Conservation (phyloP, 2,329 filamentous ascomycete genomes). For the Aspergillus cejpii region DNA sequence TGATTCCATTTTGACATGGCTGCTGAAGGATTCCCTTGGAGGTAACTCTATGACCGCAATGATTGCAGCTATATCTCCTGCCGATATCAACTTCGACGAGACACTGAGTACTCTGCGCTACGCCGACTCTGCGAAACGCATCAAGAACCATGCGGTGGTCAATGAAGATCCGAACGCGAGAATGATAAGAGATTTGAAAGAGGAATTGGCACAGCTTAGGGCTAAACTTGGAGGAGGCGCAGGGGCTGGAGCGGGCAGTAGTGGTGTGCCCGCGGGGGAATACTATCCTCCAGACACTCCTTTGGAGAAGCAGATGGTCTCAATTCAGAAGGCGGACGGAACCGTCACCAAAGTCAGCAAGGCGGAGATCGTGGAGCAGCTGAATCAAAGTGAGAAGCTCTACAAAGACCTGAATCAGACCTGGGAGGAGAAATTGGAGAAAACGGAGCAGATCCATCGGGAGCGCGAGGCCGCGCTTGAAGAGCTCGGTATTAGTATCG, state of each 20-base stretch:
- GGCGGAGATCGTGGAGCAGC: constrained; percentile 92
- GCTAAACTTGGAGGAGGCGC: constrained; percentile 67
- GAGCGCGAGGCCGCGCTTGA: constrained; percentile 91
- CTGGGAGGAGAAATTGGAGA: constrained; percentile 92
- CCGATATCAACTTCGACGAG: constrained; percentile 98
- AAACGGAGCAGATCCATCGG: constrained; percentile 96
- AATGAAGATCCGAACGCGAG: constrained; percentile 98
- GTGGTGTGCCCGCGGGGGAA: constrained; percentile 58
- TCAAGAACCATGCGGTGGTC: constrained; percentile 99
- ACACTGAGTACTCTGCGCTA: constrained; percentile 93
- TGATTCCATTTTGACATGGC: constrained; percentile 93
- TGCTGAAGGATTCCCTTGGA: constrained; percentile 91
- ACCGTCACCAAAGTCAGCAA: constrained; percentile 92
- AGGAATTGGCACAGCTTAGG: constrained; percentile 78
- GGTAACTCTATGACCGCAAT: constrained; percentile 99
- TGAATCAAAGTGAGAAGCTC: constrained; percentile 93
- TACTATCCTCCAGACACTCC: constrained; percentile 90
- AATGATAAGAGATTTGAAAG: constrained; percentile 97
- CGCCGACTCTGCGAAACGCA: constrained; percentile 94
- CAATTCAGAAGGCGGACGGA: constrained; percentile 80
- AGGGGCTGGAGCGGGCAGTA: constrained; percentile 41
- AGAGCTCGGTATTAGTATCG: constrained; percentile 96
- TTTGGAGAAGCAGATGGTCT: constrained; percentile 91
- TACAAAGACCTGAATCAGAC: constrained; percentile 95
- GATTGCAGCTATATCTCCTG: constrained; percentile 97